These are phyloP conservation scores for Penicillium frequentans DNA, from an alignment of 2,329 filamentous ascomycete species.

Conservation along the genomic window DNA sequence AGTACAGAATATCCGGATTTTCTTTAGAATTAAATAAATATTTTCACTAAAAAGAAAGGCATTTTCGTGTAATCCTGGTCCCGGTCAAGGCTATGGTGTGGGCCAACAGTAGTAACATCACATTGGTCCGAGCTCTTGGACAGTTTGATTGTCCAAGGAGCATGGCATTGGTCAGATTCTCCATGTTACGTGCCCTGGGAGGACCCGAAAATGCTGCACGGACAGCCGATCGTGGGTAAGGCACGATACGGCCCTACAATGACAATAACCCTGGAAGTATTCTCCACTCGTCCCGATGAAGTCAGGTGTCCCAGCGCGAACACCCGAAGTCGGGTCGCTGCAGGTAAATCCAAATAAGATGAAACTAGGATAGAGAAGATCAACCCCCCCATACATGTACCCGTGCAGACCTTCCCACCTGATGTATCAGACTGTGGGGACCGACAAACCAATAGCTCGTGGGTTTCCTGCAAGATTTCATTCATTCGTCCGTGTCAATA, in stretches of 20 bases:
- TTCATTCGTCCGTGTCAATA: constrained; percentile 12
- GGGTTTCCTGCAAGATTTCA: not conserved
- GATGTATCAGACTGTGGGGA: constrained; percentile 31
- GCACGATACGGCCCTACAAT: constrained; percentile 18
- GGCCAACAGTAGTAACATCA: constrained; percentile 19
- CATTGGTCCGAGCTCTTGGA: constrained; percentile 17
- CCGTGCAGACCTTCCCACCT: constrained; percentile 31
- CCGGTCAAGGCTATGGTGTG: constrained; percentile 7
- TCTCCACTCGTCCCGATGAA: constrained; percentile 25
- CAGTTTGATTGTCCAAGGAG: constrained; percentile 26
- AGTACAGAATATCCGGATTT: constrained; percentile 11
- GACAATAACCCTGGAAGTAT: constrained; percentile 14
- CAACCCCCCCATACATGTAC: constrained; percentile 22
- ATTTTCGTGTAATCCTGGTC: constrained; percentile 13
- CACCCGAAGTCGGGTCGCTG: constrained; percentile 34
- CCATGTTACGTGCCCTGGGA: constrained; percentile 31
- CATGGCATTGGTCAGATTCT: constrained; percentile 28
- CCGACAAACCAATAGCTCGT: constrained; percentile 26
- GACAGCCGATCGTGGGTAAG: constrained; percentile 24
- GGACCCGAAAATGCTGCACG: constrained; percentile 24
- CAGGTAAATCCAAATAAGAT: constrained; percentile 35
- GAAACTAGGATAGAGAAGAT: constrained; percentile 38
- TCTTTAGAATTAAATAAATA: not conserved
- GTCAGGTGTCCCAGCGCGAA: constrained; percentile 33
- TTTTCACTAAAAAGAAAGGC: not conserved